Conservation (phyloP, 192 early-diverging fungal species). For the Podila minutissima region DNA sequence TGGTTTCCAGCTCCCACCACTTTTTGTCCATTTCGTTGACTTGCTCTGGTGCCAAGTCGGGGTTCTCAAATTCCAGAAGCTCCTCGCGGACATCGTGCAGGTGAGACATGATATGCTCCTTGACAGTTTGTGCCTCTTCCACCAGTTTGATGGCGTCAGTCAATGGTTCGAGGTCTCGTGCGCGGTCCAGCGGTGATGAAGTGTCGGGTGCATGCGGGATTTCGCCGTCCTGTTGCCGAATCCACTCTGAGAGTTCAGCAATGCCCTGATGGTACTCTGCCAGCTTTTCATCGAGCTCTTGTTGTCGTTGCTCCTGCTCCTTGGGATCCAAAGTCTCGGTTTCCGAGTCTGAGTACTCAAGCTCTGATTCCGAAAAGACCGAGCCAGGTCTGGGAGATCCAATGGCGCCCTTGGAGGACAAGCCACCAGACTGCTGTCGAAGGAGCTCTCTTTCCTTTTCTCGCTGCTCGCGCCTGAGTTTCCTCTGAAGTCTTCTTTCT, state of each 20-base stretch:
- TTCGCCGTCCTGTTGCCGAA: constrained; percentile 19
- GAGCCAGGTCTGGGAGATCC: not conserved
- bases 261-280: constrained; percentile 43
- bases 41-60: constrained; percentile 39
- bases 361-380: constrained; percentile 18
- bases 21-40: constrained; percentile 36
- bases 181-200: constrained; percentile 26
- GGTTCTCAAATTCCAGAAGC: constrained; percentile 33
- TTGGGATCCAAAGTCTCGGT: constrained; percentile 6
- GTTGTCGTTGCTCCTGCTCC: constrained; percentile 26
- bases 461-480: constrained; percentile 37
- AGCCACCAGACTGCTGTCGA: not conserved
- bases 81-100: constrained; percentile 49
- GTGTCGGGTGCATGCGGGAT: constrained; percentile 21
- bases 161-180: constrained; percentile 35
- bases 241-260: constrained; percentile 35
- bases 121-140: constrained; percentile 38
- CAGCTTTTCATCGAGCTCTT: constrained; percentile 30
- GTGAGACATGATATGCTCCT: constrained; percentile 44
- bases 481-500: constrained; percentile 29
- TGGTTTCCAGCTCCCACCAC: constrained; percentile 49
- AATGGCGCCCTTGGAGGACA: not conserved
- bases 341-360: constrained; percentile 21
- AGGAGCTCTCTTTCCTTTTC: constrained; percentile 15
- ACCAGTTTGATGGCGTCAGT: constrained; percentile 28